These are phyloP conservation scores for Colletotrichum tofieldiae DNA, from an alignment of 2,329 filamentous ascomycete genomes.

Conservation along the genomic window DNA sequence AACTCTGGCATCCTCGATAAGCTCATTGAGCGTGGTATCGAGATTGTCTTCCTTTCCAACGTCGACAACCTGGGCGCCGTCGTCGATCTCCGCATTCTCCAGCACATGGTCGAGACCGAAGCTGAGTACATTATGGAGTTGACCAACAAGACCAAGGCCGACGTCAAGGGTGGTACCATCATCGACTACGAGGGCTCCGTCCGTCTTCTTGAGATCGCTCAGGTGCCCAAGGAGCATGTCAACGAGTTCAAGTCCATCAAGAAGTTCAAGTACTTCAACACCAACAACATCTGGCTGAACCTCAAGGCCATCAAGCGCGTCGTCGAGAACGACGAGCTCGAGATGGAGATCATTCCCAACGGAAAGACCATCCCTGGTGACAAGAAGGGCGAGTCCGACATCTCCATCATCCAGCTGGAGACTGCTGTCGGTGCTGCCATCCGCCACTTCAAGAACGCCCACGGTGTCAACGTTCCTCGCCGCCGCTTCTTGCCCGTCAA, in stretches of 20 bases:
- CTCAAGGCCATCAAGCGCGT: constrained; percentile 97
- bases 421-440: constrained; percentile 98
- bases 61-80: constrained; percentile 98
- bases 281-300: constrained; percentile 99
- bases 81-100: constrained; percentile 96
- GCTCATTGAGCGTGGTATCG: constrained; percentile 93
- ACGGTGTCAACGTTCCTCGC: constrained; percentile 98
- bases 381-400: constrained; percentile 99
- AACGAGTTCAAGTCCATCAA: constrained; percentile 99
- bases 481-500: constrained; percentile 99
- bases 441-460: constrained; percentile 97
- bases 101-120: constrained; percentile 99
- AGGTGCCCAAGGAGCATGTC: constrained; percentile 99
- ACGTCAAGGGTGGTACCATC: constrained; percentile 99
- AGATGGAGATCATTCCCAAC: constrained; percentile 99
- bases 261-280: constrained; percentile 99
- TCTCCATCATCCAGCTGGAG: constrained; percentile 98
- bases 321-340: constrained; percentile 97
- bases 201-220: constrained; percentile 96
- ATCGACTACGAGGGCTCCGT: constrained; percentile 99
- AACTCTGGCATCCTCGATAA: constrained; percentile 99
- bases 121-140: constrained; percentile 99
- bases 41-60: constrained; percentile 99
- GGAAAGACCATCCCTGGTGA: constrained; percentile 98
- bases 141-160: constrained; percentile 99